These are phyloP conservation scores for Candida mattraensis DNA, from an alignment of 805 yeast species.

Conservation along the genomic window DNA sequence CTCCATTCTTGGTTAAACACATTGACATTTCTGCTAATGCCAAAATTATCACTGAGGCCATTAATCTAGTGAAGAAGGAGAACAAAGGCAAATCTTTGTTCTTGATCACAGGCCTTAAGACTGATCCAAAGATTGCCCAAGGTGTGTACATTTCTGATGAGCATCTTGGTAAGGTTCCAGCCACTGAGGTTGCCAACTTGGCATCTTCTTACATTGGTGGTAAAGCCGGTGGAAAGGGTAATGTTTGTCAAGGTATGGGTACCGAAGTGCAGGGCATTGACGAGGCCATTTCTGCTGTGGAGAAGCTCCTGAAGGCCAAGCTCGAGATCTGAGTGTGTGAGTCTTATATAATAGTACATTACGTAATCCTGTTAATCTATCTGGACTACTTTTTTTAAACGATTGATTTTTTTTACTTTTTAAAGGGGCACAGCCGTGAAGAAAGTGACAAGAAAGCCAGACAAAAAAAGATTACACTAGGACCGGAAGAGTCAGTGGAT, in stretches of 20 bases:
- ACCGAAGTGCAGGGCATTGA: constrained; percentile 68
- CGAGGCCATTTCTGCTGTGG: constrained; percentile 72
- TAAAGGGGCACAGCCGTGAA: too few relatives aligned
- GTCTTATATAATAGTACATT: too few relatives aligned
- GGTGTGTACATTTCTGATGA: constrained; percentile 85
- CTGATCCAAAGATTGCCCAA: constrained; percentile 81
- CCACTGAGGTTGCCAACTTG: constrained; percentile 68
- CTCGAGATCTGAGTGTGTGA: too few relatives aligned
- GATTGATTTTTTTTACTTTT: background rate
- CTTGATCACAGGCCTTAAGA: constrained; percentile 65
- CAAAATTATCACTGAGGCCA: constrained; percentile 92
- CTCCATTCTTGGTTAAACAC: constrained; percentile 64
- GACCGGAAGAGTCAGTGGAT: too few relatives aligned
- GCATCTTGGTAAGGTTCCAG: constrained; percentile 65
- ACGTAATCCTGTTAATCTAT: too few relatives aligned
- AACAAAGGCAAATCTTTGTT: constrained; percentile 74
- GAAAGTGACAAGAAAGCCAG: too few relatives aligned
- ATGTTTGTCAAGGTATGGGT: constrained; percentile 96
- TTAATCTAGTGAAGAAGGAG: constrained; percentile 76
- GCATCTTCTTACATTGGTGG: constrained; percentile 86
- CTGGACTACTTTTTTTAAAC: too few relatives aligned
- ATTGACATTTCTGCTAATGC: constrained; percentile 78
- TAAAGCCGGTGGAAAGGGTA: constrained; percentile 98
- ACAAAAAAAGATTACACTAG: too few relatives aligned
- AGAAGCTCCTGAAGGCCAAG: constrained; percentile 59